Base-by-base conservation (phyloP, 768 basidiomycete genomes). In the Fomitopsis serialis region DNA sequence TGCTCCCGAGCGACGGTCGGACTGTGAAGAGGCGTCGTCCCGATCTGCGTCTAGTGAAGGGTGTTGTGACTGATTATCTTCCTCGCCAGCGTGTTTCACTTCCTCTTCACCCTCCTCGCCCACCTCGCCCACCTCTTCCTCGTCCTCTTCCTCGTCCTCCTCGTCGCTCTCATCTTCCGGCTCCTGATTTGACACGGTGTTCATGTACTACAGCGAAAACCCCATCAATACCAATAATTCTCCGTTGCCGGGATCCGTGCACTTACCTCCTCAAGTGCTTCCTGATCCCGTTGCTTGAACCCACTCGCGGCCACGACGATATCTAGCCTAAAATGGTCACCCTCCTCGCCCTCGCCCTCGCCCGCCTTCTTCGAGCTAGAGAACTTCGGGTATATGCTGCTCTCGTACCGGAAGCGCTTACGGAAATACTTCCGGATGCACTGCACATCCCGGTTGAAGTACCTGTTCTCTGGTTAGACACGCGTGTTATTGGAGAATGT, bases 381-480 rank as follows among this genome's bases (percentile, higher is more conserved):
- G 74, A 98, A 98, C 50, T 80, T 81, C 13, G 97, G 97, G 70
- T 90, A 98, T 40, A 94, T 70, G 0, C 78, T 73, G 55, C 92
- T 94, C 71, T 98, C 97, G 67, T 96, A 99, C 54, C 85, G 81
- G 73, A 98, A 98, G 23, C 95, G 75, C 54, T 92, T 79, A 63
- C 77, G 79, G 76, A 99, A 98, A 73, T 97, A 99, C 9, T 81
- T 85, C 32, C 93, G 81, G 61, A 99, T 93, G 68, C 97, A 98
- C 54, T 96, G 88, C 8, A 99, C 97, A 69, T 99, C 97, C 21
- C 97, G 86, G 69, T 98, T 96, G 73, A 99, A 99, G 73, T 97
- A 99, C 92, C 95, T 96, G 54, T 32, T 36, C 17, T 32, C 36
- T 25, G 25, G 21, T 25, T 13, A 24, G 19, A 13, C 52, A 22